Conservation (phyloP, 2,329 filamentous ascomycete genomes). For the Cladosporium sphaerospermum region DNA sequence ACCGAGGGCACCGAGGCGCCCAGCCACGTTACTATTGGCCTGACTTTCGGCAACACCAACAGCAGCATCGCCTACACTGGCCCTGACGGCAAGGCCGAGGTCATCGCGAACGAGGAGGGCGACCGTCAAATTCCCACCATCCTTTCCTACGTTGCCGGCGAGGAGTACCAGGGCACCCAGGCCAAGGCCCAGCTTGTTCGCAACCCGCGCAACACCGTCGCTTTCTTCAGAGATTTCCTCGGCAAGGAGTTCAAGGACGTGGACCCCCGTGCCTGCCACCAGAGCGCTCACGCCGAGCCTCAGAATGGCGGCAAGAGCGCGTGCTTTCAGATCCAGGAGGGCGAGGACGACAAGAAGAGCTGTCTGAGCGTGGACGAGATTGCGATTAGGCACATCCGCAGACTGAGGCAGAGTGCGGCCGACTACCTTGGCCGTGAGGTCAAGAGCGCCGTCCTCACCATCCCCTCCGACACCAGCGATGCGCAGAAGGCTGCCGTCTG, state of each 20-base stretch:
- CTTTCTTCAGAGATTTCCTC: slow-evolving; percentile 92
- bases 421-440: slow-evolving; percentile 91
- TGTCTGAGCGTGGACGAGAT: slow-evolving; percentile 73
- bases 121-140: slow-evolving; percentile 96
- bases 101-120: slow-evolving; percentile 98
- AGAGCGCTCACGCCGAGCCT: slow-evolving; percentile 82
- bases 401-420: slow-evolving; percentile 74
- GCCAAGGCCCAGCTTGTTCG: slow-evolving; percentile 90
- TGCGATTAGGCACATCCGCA: slow-evolving; percentile 75
- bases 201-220: slow-evolving; percentile 87
- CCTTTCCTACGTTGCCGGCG: slow-evolving; percentile 88
- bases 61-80: slow-evolving; percentile 86
- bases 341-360: slow-evolving; percentile 51
- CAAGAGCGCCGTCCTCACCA: slow-evolving; percentile 87
- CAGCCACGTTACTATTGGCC: slow-evolving; percentile 66
- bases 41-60: slow-evolving; percentile 97
- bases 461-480: slow-evolving; percentile 89
- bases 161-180: slow-evolving; percentile 94
- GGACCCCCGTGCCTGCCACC: slow-evolving; percentile 90
- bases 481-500: slow-evolving; percentile 76
- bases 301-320: slow-evolving; percentile 55
- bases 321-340: slow-evolving; percentile 76
- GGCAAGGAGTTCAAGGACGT: slow-evolving; percentile 93
- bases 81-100: slow-evolving; percentile 87
- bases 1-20: slow-evolving; percentile 37